A percentile compares a stretch with the other conserved stretches of the same genome.
phyloP scores from a whole-genome alignment of 306 rosid genomes.

The Rosa persica region DNA sequence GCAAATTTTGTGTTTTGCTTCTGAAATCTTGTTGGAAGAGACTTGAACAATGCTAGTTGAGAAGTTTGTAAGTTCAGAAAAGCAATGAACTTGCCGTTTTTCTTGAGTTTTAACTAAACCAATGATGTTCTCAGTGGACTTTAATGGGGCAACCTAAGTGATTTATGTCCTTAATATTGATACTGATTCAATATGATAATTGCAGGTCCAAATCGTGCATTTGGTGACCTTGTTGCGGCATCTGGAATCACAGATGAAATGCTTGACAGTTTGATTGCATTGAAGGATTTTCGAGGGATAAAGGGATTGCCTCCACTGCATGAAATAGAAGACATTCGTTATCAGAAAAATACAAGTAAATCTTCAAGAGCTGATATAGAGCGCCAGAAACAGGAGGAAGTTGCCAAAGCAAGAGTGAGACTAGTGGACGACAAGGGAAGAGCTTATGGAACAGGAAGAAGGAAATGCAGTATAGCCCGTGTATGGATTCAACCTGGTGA shows the following conservation, averaged over 20 bases:
- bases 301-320: slow-evolving; percentile 85
- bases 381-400: slow-evolving; percentile 90
- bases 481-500: slow-evolving; percentile 92
- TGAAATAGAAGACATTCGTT: slow-evolving; percentile 69
- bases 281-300: slow-evolving; percentile 78
- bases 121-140: not conserved
- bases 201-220: slow-evolving; percentile 79
- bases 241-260: slow-evolving; percentile 94
- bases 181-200: not conserved
- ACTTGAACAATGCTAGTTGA: not conserved
- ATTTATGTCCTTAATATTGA: not conserved
- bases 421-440: slow-evolving; percentile 87
- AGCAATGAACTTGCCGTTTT: not conserved
- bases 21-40: not conserved
- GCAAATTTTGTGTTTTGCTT: not conserved
- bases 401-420: slow-evolving; percentile 84
- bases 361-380: slow-evolving; percentile 78
- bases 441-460: slow-evolving; percentile 93
- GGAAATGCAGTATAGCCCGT: slow-evolving; percentile 96
- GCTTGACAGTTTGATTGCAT: slow-evolving; percentile 85
- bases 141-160: not conserved
- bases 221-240: slow-evolving; percentile 85
- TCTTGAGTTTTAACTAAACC: not conserved
- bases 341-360: slow-evolving; percentile 68
- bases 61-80: not conserved